Evolutionary conservation across 2,329 filamentous ascomycete genomes (phyloP), one percentile per base, ranked within the genome.

Genomic region (Laburnicola sp.): DNA sequence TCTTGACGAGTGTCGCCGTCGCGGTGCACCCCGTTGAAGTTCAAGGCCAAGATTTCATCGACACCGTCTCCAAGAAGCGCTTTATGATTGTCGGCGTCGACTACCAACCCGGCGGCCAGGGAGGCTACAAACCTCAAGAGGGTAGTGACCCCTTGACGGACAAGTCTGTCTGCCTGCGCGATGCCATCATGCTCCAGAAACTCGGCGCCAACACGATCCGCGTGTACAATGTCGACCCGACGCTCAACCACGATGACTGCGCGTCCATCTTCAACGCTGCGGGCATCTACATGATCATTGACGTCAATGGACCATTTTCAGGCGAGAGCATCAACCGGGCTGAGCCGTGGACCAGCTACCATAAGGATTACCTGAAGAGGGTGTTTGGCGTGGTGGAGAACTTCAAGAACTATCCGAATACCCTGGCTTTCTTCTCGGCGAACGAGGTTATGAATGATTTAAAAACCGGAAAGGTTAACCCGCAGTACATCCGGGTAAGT

Each of bases 361-460:
- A 77, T 55, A 70, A 70, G 34, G 75, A 71, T 43, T 86, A 86
- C 65, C 76, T 85, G 50, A 69, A 74, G 49, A 81, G 83, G 58
- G 78, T 84, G 57, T 87, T 86, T 63, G 76, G 78, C 52, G 77
- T 87, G 32, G 80, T 88, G 32, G 84, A 87, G 69, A 82, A 81
- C 4, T 87, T 88, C 78, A 86, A 86, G 69, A 71, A 76, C 60
- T 87, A 83, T 71, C 82, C 83, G 50, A 87, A 88, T 70, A 80
- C 80, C 2, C 75, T 87, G 25, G 85, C 79, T 34, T 87, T 87
- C 76, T 86, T 88, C 68, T 78, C 82, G 26, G 85, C 82, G 31
- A 88, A 88, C 64, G 85, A 87, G 69, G 81, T 87, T 43, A 86
- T 87, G 74, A 86, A 86, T 62, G 80, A 86, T 64, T 66, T 83